Base-by-base conservation (phyloP, 441 rosid genomes). In the Bocquillonia castaneifolia region DNA sequence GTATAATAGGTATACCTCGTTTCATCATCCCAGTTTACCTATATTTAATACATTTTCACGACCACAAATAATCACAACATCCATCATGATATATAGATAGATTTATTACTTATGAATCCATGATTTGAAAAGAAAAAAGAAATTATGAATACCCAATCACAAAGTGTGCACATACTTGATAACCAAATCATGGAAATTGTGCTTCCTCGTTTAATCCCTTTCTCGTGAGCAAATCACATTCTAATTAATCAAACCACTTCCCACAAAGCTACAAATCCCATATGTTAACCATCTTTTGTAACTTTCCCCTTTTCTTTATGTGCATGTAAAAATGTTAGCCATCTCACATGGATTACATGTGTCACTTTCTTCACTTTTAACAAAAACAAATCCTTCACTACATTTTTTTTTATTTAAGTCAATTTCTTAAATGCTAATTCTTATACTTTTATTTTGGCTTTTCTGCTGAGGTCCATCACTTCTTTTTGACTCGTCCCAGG, bases 91-190 rank as follows among this genome's bases (percentile, higher is more conserved):
- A n/a, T n/a, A n/a, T n/a, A n/a, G n/a, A n/a, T n/a, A n/a, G n/a
- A n/a, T n/a, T n/a, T n/a, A n/a, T n/a, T n/a, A n/a, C n/a, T n/a
- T n/a, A n/a, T n/a, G n/a, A n/a, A n/a, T n/a, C n/a, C n/a, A n/a
- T n/a, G n/a, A n/a, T n/a, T n/a, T n/a, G n/a, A n/a, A n/a, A n/a
- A n/a, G n/a, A n/a, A n/a, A n/a, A n/a, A n/a, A n/a, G n/a, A n/a
- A n/a, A n/a, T n/a, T n/a, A n/a, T n/a, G n/a, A n/a, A n/a, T n/a
- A n/a, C n/a, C n/a, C n/a, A n/a, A n/a, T n/a, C n/a, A n/a, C n/a
- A n/a, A n/a, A n/a, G n/a, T n/a, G n/a, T n/a, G n/a, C n/a, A n/a
- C 86, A 0, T 91, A 36, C 40, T 36, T 36, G 10, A 36, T 36
- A 36, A 36, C 10, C 40, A 3, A 36, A 36, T 36, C 40, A 36